Evolutionary conservation across 2,329 filamentous ascomycete species (phyloP).

Genomic region (Bipolaris cookei): DNA sequence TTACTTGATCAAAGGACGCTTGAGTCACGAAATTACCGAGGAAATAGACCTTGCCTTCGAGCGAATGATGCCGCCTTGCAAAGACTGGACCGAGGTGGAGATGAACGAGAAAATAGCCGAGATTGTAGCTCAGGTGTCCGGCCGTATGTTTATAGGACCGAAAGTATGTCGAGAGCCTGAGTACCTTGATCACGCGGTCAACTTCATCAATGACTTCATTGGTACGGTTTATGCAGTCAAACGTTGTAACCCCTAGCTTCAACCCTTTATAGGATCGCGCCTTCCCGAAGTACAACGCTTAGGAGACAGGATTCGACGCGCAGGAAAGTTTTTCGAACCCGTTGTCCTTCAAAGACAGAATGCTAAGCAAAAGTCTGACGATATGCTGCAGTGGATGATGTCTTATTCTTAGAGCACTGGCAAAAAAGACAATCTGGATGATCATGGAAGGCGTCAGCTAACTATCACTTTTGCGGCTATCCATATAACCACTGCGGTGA

Average conservation of each 20-base stretch:
- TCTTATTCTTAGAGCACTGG: conserved; percentile 1
- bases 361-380: conserved; percentile 13
- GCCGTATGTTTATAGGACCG: conserved; percentile 14
- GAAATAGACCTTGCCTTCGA: conserved; percentile 18
- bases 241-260: not conserved
- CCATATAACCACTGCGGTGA: conserved; percentile 28
- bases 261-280: not conserved
- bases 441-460: conserved; percentile 4
- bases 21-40: conserved; percentile 15
- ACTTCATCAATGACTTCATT: conserved; percentile 12
- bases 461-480: conserved; percentile 25
- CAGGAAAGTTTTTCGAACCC: not conserved
- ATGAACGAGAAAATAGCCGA: conserved; percentile 15
- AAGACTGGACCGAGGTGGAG: conserved; percentile 20
- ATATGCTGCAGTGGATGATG: conserved; percentile 38
- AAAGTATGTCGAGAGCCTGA: conserved; percentile 16
- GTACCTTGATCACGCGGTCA: conserved; percentile 19
- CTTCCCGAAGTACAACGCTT: not conserved
- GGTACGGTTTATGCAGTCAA: not conserved
- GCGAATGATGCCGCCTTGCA: conserved; percentile 12
- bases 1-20: conserved; percentile 7
- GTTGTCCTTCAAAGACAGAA: not conserved
- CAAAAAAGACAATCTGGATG: too few relatives aligned
- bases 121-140: conserved; percentile 24
- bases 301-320: not conserved